Evolutionary conservation across 352 stramenopile species (phyloP), one percentile per base, ranked within the genome.

Genomic region (Phytophthora idaei): DNA sequence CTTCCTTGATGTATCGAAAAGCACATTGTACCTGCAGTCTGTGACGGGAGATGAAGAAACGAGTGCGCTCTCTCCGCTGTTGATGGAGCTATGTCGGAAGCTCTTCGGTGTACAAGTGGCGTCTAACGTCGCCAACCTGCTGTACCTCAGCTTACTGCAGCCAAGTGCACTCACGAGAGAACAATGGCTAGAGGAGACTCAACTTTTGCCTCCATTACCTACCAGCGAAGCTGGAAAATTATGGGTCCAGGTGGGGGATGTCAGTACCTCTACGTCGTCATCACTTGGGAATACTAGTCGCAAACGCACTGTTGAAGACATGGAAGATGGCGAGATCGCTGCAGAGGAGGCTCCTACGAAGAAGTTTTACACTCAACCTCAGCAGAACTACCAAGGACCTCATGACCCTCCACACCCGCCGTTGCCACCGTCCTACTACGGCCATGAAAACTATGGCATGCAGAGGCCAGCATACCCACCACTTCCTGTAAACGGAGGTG

Each of bases 131-230:
- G 79, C 84, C 10, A 94, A 94, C 52, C 56, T 94, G 27, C 44
- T 92, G 50, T 94, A 91, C 56, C 75, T 94, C 34, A 80, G 84
- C 34, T 87, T 83, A 41, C 66, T 94, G 57, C 86, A 94, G 53
- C 64, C 65, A 5, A 75, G 36, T 14, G 29, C 31, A 0, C 29
- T 65, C 1, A 41, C 61, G 27, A 56, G 77, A 49, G 84, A 93
- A 53, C 58, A 69, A 25, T 94, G 84, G 84, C 64, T 94, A n/a
- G 61, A 68, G n/a, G 58, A 76, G 31, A 91, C 81, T 1, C 86
- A 94, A 61, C 69, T 73, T 5, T 62, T 93, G 15, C 70, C 74
- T n/a, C 68, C 74, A n/a, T 28, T 90, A 48, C 69, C 83, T 39
- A 29, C 60, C 3, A 70, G 34, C 0, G 69, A 84, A 7, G 72